phyloP scores from a whole-genome alignment of 345 rosid genomes.

The Gossypium anomalum region DNA sequence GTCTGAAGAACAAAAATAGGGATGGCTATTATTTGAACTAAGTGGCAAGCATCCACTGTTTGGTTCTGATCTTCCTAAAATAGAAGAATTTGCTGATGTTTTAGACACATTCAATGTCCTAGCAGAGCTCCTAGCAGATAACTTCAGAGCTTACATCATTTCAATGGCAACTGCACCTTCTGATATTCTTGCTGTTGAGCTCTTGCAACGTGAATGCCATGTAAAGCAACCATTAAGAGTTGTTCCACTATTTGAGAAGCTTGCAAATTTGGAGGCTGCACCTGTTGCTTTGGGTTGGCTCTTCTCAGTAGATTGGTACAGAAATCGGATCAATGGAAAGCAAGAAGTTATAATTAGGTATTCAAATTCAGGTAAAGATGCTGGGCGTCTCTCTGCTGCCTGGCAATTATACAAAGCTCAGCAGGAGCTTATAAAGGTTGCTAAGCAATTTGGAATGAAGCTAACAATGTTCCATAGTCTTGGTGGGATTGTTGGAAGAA shows the following conservation, averaged over 20 bases:
- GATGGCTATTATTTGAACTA: too few species aligned
- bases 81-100: too few species aligned
- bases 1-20: too few species aligned
- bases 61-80: too few species aligned
- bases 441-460: constrained; percentile 78
- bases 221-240: constrained; percentile 87
- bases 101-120: too few species aligned
- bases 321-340: constrained; percentile 77
- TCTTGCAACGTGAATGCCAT: too few species aligned
- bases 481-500: constrained; percentile 98
- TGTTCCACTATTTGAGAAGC: constrained; percentile 96
- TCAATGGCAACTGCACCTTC: too few species aligned
- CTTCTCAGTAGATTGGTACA: constrained; percentile 95
- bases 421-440: constrained; percentile 88
- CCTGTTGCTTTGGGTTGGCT: constrained; percentile 90
- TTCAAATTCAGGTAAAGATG: constrained; percentile 97
- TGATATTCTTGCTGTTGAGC: too few species aligned
- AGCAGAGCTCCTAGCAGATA: too few species aligned
- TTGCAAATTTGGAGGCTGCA: constrained; percentile 93
- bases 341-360: constrained; percentile 99
- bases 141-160: too few species aligned
- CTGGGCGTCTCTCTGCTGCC: constrained; percentile 90
- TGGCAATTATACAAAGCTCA: constrained; percentile 98
- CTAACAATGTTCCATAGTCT: constrained; percentile 99
- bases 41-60: too few species aligned